Percentiles rank a stretch among this genome's conserved stretches.
phyloP scores from a whole-genome alignment of 352 stramenopile species.

The Globisporangium spiculum region DNA sequence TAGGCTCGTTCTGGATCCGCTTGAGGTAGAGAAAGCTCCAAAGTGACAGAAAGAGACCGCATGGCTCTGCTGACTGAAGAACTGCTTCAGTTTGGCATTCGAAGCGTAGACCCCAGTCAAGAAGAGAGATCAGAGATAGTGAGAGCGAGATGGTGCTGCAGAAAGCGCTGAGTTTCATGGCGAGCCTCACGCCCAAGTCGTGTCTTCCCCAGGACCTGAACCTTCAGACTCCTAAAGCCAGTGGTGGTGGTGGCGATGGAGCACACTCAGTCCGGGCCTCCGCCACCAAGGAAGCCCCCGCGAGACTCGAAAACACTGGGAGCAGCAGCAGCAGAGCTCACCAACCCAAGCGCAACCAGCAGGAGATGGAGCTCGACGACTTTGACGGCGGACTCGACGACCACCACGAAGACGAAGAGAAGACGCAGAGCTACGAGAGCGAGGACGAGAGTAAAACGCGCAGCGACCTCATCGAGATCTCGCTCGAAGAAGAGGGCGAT shows the following conservation, averaged over 20 bases:
- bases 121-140: background rate
- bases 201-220: background rate
- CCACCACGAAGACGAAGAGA: slow-evolving; percentile 14
- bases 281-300: background rate
- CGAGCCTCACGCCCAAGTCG: slow-evolving; percentile 16
- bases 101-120: background rate
- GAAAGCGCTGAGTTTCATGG: slow-evolving; percentile 34
- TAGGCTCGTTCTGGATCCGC: background rate
- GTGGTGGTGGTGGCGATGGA: background rate
- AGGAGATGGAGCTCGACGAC: slow-evolving; percentile 17
- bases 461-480: slow-evolving; percentile 65
- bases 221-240: background rate
- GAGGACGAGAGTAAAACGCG: slow-evolving; percentile 18
- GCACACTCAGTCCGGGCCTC: background rate
- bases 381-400: slow-evolving; percentile 9
- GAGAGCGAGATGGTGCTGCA: slow-evolving; percentile 35
- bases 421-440: slow-evolving; percentile 18
- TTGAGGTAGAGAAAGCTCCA: background rate
- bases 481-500: slow-evolving; percentile 24
- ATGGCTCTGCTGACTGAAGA: background rate
- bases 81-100: slow-evolving; percentile 9
- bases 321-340: slow-evolving; percentile 1
- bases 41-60: no score
- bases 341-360: slow-evolving; percentile 11
- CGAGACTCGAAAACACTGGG: background rate